Evolutionary conservation across 1,284 basidiomycete species (phyloP), one percentile per base, ranked within the genome.

Genomic region (Irpex sp.): DNA sequence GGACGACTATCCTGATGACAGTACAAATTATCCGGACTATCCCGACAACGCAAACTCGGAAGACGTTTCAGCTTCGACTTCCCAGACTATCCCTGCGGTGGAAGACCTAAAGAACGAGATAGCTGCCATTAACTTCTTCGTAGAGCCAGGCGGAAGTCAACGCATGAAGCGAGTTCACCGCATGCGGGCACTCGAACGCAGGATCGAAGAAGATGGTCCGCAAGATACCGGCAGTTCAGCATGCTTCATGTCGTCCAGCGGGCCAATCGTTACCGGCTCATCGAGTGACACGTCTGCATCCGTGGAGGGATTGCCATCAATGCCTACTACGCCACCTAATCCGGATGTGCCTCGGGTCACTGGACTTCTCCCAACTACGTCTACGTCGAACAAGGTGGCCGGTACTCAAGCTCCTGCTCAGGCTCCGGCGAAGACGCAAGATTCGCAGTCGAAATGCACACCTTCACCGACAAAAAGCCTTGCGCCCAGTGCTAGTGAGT

Each of bases 401-500:
- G 69, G 70, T 0, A 71, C 71, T 1, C 71, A 71, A 17, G 68
- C 73, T 5, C 75, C 73, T 5, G 71, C 71, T 5, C 61, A 72
- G 51, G 73, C 71, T 4, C 68, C 70, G 6, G 73, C 72, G 21
- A 71, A 72, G 64, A 74, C 70, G 7, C 59, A 65, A 49, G 62
- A 62, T 47, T 58, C 62, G 3, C 61, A 67, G 37, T 59, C 61
- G 36, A 66, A 68, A 47, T 79, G 78, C 61, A 76, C 74, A 2
- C 74, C 77, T 7, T 78, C 78, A 7, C 77, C 78, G 5, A 74
- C 77, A 0, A 76, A 73, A 61, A 71, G 72, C 43, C 65, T 79
- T 57, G 70, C 74, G 5, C 76, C 77, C 13, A 75, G 73, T 62
- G 65, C 68, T 21, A 69, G 68, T 71, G 60, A 46, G 62, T 67